Conservation (phyloP, 139 green algal species). For the Raphidocelis subcapitata region DNA sequence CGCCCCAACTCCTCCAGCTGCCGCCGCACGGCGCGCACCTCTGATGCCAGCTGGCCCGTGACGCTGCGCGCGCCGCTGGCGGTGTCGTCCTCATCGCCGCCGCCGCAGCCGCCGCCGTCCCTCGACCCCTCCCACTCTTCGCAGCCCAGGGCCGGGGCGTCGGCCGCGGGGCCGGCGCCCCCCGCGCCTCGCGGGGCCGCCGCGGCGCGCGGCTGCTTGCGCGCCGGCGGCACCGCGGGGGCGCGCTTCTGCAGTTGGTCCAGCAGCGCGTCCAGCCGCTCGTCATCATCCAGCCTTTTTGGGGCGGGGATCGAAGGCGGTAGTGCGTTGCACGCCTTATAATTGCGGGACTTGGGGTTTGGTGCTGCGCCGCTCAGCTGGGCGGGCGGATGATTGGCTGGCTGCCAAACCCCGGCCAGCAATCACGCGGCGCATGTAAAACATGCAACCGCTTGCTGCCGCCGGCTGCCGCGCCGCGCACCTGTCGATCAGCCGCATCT, state of each 20-base stretch:
- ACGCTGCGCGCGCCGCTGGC: slow-evolving; percentile 4
- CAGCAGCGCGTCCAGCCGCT: slow-evolving; percentile 49
- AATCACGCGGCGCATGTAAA: too few relatives aligned
- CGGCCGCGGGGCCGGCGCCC: neutral
- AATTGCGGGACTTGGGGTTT: too few relatives aligned
- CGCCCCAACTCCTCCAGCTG: slow-evolving; percentile 20
- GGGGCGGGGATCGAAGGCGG: too few relatives aligned
- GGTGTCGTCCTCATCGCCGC: too few relatives aligned
- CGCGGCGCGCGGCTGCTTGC: neutral
- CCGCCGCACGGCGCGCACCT: slow-evolving; percentile 17
- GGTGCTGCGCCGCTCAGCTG: too few relatives aligned
- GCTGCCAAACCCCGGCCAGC: too few relatives aligned
- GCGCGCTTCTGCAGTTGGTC: slow-evolving; percentile 38
- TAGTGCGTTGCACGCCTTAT: too few relatives aligned
- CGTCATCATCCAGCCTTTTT: slow-evolving; percentile 51
- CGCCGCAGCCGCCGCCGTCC: slow-evolving; percentile 1
- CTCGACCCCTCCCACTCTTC: neutral
- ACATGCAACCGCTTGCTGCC: too few relatives aligned
- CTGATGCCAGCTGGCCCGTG: slow-evolving; percentile 13
- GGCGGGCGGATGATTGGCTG: too few relatives aligned
- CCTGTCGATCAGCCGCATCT: slow-evolving; percentile 52
- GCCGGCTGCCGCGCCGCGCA: too few relatives aligned
- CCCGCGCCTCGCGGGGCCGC: neutral
- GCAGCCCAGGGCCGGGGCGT: neutral
- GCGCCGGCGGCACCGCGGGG: neutral